Evolutionary conservation across 805 yeast genomes (phyloP).

Genomic region (Ogataea kodamae): DNA sequence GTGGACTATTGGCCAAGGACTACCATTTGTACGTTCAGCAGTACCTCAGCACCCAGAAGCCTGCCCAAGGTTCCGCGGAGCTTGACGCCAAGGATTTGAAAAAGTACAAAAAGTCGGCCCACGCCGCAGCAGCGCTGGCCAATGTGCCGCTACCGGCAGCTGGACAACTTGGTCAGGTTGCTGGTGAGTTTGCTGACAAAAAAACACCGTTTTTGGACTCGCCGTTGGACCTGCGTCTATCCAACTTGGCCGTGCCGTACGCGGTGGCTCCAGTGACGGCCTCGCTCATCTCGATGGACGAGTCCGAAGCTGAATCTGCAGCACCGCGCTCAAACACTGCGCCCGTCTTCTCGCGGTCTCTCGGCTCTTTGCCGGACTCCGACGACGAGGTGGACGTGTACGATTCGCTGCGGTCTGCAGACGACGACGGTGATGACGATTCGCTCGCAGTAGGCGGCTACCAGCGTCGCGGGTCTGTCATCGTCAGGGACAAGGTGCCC

Average conservation of each 20-base stretch:
- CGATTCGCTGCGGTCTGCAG: conserved; percentile 28
- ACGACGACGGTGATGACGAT: conserved; percentile 41
- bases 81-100: conserved; percentile 17
- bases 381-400: conserved; percentile 41
- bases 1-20: conserved; percentile 74
- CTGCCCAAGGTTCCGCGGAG: conserved; percentile 13
- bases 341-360: conserved; percentile 5
- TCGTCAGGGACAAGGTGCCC: conserved; percentile 37
- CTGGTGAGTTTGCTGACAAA: conserved; percentile 16
- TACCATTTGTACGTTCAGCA: conserved; percentile 68
- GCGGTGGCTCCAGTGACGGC: conserved; percentile 78
- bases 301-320: conserved; percentile 3
- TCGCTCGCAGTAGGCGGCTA: conserved; percentile 27
- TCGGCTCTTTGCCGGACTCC: conserved; percentile 27
- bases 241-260: conserved; percentile 57
- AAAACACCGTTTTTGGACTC: conserved; percentile 31
- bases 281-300: conserved; percentile 30
- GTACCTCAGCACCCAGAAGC: conserved; percentile 53
- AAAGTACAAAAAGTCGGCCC: conserved; percentile 17
- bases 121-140: conserved; percentile 15
- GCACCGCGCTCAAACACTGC: conserved; percentile 6
- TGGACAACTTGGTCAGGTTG: conserved; percentile 15
- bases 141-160: conserved; percentile 17
- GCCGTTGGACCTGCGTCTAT: conserved; percentile 32
- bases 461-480: conserved; percentile 32